A percentile compares a stretch with the other conserved stretches of the same genome.
Evolutionary conservation across 441 rosid species (phyloP).

Genomic region (Biscutella laevigata): DNA sequence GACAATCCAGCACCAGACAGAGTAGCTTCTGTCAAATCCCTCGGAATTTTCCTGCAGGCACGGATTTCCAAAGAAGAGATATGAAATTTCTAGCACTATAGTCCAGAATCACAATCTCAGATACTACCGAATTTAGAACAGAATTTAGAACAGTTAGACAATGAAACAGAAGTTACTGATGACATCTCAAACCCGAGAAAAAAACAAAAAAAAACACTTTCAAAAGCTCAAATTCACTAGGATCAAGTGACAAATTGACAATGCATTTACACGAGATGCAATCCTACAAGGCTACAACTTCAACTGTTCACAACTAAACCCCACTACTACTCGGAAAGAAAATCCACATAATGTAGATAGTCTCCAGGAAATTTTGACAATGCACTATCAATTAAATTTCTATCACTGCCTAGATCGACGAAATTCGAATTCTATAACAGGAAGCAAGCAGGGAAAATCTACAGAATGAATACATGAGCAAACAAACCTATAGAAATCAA

Average conservation of each 20-base stretch:
- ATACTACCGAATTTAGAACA: not conserved
- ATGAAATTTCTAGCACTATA: not conserved
- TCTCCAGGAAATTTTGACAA: not conserved
- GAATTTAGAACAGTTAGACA: too few species aligned
- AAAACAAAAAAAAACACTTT: not conserved
- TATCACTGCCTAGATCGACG: conserved; percentile 14
- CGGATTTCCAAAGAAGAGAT: not conserved
- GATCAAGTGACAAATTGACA: conserved; percentile 4
- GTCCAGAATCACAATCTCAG: conserved; percentile 12
- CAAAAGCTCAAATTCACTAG: not conserved
- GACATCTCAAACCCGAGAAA: not conserved
- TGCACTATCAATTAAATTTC: not conserved
- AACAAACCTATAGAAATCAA: conserved; percentile 82
- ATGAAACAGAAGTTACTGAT: not conserved
- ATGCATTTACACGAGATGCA: conserved; percentile 1
- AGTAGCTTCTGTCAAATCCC: conserved; percentile 98
- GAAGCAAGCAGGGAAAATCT: not conserved
- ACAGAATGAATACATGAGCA: not conserved
- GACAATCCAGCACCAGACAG: conserved; percentile 95
- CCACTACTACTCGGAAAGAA: conserved; percentile 2
- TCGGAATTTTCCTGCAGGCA: conserved; percentile 81
- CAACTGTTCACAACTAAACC: conserved; percentile 3
- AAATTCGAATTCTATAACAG: conserved; percentile 1
- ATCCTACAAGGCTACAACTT: conserved; percentile 12
- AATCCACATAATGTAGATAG: not conserved